Base-by-base conservation (phyloP, 768 basidiomycete genomes). In the Termitomyces sp. region DNA sequence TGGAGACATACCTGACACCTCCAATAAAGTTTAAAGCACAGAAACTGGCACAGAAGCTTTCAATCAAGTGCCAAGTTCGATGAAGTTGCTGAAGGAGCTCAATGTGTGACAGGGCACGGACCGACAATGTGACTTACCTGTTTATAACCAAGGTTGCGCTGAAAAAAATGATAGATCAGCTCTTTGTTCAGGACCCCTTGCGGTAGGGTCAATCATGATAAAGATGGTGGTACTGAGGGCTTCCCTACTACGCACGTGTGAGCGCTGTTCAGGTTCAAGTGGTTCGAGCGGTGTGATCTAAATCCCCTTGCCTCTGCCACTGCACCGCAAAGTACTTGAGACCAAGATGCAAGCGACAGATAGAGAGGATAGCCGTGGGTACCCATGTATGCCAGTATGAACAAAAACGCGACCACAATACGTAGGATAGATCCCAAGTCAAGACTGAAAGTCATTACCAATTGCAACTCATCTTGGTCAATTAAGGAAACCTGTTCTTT, bases 171-270 rank as follows among this genome's bases (percentile, higher is more conserved):
- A 28, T 71, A 65, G 42, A 80, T 91, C 74, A 92, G 89, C 79
- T 69, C 65, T 68, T 66, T 68, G 67, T 62, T 67, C 57, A 71
- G 67, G 70, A 55, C 52, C 69, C 79, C 78, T 76, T 71, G 70
- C 67, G 16, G n/a, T 77, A 28, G 28, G 73, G 75, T 71, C 65
- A 70, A 73, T 71, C n/a, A n/a, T n/a, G n/a, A n/a, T n/a, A 72
- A 73, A 28, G 70, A 63, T 67, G 76, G 74, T 75, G 76, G 81
- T 76, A n/a, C 89, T 89, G 84, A 81, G 79, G 89, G 88, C 89
- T 92, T 94, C 92, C 91, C 92, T 94, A 91, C 92, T n/a, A n/a
- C n/a, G 93, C 93, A 93, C 91, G 90, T 92, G 82, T 94, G 83
- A 92, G 85, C 89, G 82, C 91, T 93, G 89, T 84, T 91, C 94